Conservation (phyloP, 345 rosid species). For the Euclidium syriacum region DNA sequence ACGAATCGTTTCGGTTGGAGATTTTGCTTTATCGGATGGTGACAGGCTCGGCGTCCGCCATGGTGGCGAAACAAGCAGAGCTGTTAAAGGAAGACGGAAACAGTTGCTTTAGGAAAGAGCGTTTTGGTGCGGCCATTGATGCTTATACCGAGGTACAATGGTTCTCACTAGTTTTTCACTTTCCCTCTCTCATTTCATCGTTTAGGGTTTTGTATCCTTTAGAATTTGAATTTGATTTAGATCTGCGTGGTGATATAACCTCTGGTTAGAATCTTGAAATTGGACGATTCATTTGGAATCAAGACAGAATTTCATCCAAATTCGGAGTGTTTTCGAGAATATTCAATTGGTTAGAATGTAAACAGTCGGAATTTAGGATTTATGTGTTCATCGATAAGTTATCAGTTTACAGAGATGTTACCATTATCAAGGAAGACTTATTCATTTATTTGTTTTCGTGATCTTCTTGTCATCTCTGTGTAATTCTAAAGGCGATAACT, state of each 20-base stretch:
- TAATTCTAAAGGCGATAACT: constrained; percentile 60
- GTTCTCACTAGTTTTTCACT: background rate
- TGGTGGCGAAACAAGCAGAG: constrained; percentile 68
- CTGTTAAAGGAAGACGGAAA: constrained; percentile 59
- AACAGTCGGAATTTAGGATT: background rate
- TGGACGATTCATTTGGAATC: background rate
- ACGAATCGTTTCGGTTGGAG: background rate
- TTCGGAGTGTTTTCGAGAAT: background rate
- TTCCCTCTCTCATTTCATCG: background rate
- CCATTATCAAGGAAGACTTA: background rate
- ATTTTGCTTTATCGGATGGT: constrained; percentile 36
- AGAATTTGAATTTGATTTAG: background rate
- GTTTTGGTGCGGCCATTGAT: constrained; percentile 87
- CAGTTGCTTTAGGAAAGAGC: constrained; percentile 46
- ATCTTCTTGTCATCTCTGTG: background rate
- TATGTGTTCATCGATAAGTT: background rate
- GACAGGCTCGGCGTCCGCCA: constrained; percentile 22
- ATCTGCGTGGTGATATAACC: background rate
- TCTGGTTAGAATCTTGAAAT: background rate
- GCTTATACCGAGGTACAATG: constrained; percentile 77
- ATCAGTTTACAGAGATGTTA: background rate
- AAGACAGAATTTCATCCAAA: background rate
- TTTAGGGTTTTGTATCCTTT: constrained; percentile 8
- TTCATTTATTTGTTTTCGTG: background rate
- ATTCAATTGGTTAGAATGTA: background rate